phyloP scores from a whole-genome alignment of 2,329 filamentous ascomycete species.

The Neocucurbitaria cava region DNA sequence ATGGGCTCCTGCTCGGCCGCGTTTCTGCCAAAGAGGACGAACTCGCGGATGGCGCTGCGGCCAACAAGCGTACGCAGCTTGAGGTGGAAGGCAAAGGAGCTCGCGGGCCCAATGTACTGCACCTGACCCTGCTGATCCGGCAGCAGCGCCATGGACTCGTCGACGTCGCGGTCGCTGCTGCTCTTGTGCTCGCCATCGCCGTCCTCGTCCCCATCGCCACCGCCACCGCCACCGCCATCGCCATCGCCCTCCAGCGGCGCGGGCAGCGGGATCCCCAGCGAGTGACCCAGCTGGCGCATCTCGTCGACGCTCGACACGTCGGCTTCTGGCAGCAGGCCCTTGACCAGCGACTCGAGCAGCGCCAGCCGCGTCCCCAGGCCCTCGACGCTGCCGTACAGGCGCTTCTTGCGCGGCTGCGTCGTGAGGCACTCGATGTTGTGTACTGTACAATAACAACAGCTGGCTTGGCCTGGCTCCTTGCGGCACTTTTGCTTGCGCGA shows the following conservation, averaged over 20 bases:
- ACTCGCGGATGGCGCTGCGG: conserved; percentile 40
- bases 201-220: too few species aligned
- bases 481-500: conserved; percentile 56
- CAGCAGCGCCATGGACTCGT: conserved; percentile 46
- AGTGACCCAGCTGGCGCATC: conserved; percentile 49
- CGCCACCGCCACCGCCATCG: too few species aligned
- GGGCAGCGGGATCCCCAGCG: conserved; percentile 51
- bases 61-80: conserved; percentile 51
- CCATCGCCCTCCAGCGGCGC: conserved; percentile 25
- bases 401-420: conserved; percentile 55
- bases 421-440: conserved; percentile 53
- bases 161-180: conserved; percentile 34
- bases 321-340: conserved; percentile 53
- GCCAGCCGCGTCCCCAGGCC: conserved; percentile 50
- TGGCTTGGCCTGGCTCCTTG: conserved; percentile 46
- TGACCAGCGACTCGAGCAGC: conserved; percentile 54
- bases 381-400: conserved; percentile 54
- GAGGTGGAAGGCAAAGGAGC: conserved; percentile 53
- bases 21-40: conserved; percentile 52
- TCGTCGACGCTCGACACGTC: conserved; percentile 52
- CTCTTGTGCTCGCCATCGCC: conserved; percentile 23
- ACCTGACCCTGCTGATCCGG: conserved; percentile 55
- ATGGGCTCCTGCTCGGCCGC: conserved; percentile 42
- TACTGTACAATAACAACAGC: conserved; percentile 53
- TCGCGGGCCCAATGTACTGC: conserved; percentile 54